phyloP scores from a whole-genome alignment of 208 protist species.

The Trypanosoma theileri region DNA sequence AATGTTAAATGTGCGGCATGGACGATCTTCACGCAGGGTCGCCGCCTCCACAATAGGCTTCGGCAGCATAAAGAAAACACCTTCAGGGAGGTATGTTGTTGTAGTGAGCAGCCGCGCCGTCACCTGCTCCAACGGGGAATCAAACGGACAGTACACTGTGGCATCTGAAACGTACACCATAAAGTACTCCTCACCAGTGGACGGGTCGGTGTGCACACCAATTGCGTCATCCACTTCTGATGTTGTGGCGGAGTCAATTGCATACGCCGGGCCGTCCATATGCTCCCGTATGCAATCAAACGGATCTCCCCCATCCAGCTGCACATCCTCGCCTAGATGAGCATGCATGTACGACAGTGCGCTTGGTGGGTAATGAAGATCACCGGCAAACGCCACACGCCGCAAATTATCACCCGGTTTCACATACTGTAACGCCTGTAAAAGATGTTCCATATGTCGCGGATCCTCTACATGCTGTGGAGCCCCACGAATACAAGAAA shows the following conservation, averaged over 20 bases:
- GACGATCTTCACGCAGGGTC: slow-evolving; percentile 79
- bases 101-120: slow-evolving; percentile 79
- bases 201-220: slow-evolving; percentile 57
- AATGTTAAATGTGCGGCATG: slow-evolving; percentile 88
- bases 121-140: slow-evolving; percentile 77
- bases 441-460: slow-evolving; percentile 54
- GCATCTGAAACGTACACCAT: slow-evolving; percentile 88
- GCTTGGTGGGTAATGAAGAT: slow-evolving; percentile 67
- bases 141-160: slow-evolving; percentile 85
- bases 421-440: slow-evolving; percentile 62
- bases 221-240: slow-evolving; percentile 91
- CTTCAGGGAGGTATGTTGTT: slow-evolving; percentile 88
- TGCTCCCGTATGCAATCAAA: slow-evolving; percentile 65
- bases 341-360: slow-evolving; percentile 56
- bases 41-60: slow-evolving; percentile 83
- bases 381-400: slow-evolving; percentile 61
- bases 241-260: slow-evolving; percentile 88
- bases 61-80: slow-evolving; percentile 90
- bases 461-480: slow-evolving; percentile 44
- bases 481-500: slow-evolving; percentile 49
- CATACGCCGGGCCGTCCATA: slow-evolving; percentile 59
- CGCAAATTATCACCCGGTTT: slow-evolving; percentile 70
- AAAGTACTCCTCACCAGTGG: slow-evolving; percentile 67
- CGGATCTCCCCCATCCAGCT: slow-evolving; percentile 63
- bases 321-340: slow-evolving; percentile 37